These are phyloP conservation scores for Saccharomycopsis crataegensis DNA, from an alignment of 1,139 yeast species.

Conservation along the genomic window DNA sequence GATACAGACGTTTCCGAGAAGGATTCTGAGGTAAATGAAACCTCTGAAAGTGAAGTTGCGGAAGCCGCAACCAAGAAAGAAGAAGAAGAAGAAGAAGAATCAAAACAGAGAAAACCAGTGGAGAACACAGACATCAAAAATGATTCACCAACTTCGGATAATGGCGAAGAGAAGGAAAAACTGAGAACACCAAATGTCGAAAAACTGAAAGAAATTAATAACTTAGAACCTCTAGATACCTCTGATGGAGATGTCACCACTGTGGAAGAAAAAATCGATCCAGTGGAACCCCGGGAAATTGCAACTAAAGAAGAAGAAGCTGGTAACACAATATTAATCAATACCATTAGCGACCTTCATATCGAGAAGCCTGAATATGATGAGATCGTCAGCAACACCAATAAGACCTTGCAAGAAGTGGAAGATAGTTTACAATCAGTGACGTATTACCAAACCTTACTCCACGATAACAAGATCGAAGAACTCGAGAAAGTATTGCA, in stretches of 20 bases:
- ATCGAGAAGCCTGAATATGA: constrained; percentile 4
- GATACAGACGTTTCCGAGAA: background rate
- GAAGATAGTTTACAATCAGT: constrained; percentile 21
- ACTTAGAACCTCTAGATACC: background rate
- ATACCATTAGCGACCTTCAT: background rate
- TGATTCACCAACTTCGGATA: background rate
- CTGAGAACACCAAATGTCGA: background rate
- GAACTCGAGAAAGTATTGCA: constrained; percentile 21
- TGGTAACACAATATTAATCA: constrained; percentile 1
- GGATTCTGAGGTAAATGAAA: too few relatives aligned
- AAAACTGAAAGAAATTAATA: background rate
- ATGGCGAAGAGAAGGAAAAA: background rate
- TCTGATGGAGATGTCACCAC: background rate
- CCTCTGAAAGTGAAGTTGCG: background rate
- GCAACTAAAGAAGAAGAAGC: background rate
- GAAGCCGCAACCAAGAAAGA: background rate
- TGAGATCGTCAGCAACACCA: constrained; percentile 21
- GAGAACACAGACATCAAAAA: background rate
- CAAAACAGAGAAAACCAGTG: background rate
- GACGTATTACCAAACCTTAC: constrained; percentile 19
- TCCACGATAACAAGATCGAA: constrained; percentile 22
- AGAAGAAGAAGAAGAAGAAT: background rate
- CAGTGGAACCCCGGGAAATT: background rate
- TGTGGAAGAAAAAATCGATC: background rate
- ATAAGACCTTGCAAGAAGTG: constrained; percentile 17